These are phyloP conservation scores for Scleromitrula shiraiana DNA, from an alignment of 2,329 filamentous ascomycete genomes.

Conservation along the genomic window DNA sequence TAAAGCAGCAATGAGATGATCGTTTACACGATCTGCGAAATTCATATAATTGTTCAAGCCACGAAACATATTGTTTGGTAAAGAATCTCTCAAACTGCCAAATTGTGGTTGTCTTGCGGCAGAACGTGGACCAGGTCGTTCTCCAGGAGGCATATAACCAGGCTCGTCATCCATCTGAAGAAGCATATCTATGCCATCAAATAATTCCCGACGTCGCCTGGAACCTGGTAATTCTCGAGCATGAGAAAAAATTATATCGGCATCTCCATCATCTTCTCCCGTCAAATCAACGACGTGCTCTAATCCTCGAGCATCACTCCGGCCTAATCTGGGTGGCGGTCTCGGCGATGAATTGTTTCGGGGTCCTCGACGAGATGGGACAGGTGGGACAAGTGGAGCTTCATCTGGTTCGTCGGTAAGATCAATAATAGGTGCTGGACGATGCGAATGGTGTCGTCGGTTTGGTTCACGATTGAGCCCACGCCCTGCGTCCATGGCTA, in stretches of 20 bases:
- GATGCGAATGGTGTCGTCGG: slow-evolving; percentile 18
- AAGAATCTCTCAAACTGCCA: too few species aligned
- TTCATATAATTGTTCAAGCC: too few species aligned
- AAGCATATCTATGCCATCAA: too few species aligned
- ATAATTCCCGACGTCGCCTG: too few species aligned
- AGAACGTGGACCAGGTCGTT: too few species aligned
- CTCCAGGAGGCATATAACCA: too few species aligned
- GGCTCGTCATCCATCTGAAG: too few species aligned
- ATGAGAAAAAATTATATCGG: slow-evolving; percentile 8
- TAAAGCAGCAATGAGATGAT: neutral
- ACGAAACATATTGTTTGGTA: too few species aligned
- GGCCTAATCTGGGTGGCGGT: slow-evolving; percentile 19
- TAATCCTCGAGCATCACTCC: slow-evolving; percentile 22
- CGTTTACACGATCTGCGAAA: neutral
- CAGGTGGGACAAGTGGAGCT: neutral
- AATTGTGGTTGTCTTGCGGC: too few species aligned
- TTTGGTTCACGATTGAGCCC: too few species aligned
- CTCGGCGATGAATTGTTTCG: slow-evolving; percentile 11
- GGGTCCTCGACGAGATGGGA: neutral
- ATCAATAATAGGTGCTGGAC: slow-evolving; percentile 27
- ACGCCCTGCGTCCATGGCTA: too few species aligned
- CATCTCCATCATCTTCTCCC: slow-evolving; percentile 34
- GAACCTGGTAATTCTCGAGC: slow-evolving; percentile 6
- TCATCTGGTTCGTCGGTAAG: slow-evolving; percentile 28
- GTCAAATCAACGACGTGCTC: slow-evolving; percentile 46